Base-by-base conservation (phyloP, 1,139 yeast species). In the Saccharomyces pastorianus region DNA sequence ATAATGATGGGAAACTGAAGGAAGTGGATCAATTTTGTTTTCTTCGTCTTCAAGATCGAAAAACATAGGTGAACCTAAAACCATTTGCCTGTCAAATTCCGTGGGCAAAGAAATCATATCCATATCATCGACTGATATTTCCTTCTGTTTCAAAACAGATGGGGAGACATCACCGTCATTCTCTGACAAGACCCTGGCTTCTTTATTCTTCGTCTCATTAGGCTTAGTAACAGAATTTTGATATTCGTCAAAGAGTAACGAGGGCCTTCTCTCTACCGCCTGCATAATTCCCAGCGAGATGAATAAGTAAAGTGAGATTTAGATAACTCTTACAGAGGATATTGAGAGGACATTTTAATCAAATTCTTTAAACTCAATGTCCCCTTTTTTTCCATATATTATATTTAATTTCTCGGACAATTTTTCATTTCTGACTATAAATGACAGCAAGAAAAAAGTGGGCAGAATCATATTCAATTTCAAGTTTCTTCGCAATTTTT, bases 1-100 rank as follows among this genome's bases (percentile, higher is more conserved):
- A 47, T 26, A 27, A 13, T 47, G 44, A 27, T 27, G 27, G 5
- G 48, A 38, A 14, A 23, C n/a, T 8, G 46, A 47, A 31, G 38
- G 42, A 2, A 48, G 46, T 20, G 46, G 32, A 28, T 49, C 51
- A 47, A 50, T 56, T 31, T 48, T 52, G 49, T 52, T 57, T 6
- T 52, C 56, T 29, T 60, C 60, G 11, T 58, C 59, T n/a, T 54
- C 54, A 7, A 59, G 58, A 14, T 62, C 68, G 49, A 62, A 56
- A 53, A 61, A 63, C 68, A 64, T 65, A 7, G 69, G 69, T 2
- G 65, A 60, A 6, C 69, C 69, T 25, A 52, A 38, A 2, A 60
- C 29, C 64, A 66, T 64, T 47, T 66, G 69, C 48, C 55, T 54
- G 48, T 66, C 69, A 51, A 63, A 66, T 17, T 54, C 52, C 2